Conservation (phyloP, 1,284 basidiomycete species). For the Leccinum cinnamomeum region DNA sequence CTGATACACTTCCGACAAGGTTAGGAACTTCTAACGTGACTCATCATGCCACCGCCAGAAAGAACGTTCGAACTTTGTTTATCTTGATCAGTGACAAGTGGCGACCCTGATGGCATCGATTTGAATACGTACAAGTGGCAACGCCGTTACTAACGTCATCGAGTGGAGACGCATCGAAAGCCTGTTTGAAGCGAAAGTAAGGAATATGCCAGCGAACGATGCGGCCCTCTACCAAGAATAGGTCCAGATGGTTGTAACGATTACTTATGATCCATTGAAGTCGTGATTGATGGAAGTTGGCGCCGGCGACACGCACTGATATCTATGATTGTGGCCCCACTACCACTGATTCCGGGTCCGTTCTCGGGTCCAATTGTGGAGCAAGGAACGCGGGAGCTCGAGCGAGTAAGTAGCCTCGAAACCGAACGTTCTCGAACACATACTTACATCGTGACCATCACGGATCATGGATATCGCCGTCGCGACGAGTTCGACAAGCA, state of each 20-base stretch:
- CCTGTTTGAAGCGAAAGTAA: neutral
- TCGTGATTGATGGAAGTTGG: neutral
- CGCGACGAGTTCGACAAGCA: neutral
- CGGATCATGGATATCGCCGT: neutral
- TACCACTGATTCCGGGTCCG: neutral
- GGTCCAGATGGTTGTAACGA: neutral
- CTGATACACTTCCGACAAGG: neutral
- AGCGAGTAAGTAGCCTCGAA: neutral
- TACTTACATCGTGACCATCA: neutral
- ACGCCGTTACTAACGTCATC: too few species aligned
- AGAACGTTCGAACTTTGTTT: neutral
- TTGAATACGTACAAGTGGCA: neutral
- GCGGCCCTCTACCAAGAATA: neutral
- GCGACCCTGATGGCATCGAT: neutral
- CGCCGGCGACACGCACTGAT: neutral
- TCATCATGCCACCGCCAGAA: neutral
- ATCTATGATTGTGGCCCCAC: neutral
- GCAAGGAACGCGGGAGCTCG: neutral
- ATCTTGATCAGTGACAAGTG: neutral
- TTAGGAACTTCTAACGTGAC: neutral
- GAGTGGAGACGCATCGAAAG: too few species aligned
- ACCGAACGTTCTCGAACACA: neutral
- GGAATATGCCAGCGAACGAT: neutral
- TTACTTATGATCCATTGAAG: neutral
- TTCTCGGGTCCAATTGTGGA: neutral